Evolutionary conservation across 208 protist species (phyloP).

Genomic region (Phytomonas sp.): DNA sequence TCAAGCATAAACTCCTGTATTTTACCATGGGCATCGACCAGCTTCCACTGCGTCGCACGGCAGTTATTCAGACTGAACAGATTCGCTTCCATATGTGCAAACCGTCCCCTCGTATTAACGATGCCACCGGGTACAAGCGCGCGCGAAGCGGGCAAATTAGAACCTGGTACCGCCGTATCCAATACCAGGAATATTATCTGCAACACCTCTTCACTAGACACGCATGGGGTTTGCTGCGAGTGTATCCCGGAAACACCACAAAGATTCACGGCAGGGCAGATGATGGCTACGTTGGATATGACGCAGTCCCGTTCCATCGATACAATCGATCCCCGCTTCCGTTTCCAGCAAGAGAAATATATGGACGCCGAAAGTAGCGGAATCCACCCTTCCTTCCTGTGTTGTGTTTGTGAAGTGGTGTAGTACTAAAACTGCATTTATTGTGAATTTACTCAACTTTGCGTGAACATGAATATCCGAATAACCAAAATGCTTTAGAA

Average conservation of each 20-base stretch:
- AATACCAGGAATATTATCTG: slow-evolving; percentile 88
- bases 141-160: slow-evolving; percentile 60
- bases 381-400: not conserved
- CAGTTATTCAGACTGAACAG: slow-evolving; percentile 75
- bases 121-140: slow-evolving; percentile 82
- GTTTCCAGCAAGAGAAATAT: slow-evolving; percentile 80
- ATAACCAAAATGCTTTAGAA: not conserved
- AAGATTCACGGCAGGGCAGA: slow-evolving; percentile 81
- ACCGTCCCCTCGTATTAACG: slow-evolving; percentile 48
- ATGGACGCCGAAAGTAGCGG: slow-evolving; percentile 72
- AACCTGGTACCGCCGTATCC: slow-evolving; percentile 84
- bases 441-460: not conserved
- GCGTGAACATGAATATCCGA: not conserved
- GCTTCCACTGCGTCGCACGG: slow-evolving; percentile 77
- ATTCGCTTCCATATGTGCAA: slow-evolving; percentile 78
- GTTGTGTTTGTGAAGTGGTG: not conserved
- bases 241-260: slow-evolving; percentile 79
- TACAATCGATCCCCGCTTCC: slow-evolving; percentile 80
- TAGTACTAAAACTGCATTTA: not conserved
- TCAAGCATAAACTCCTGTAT: slow-evolving; percentile 85
- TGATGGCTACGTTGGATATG: slow-evolving; percentile 83
- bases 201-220: slow-evolving; percentile 86
- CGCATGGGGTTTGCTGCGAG: slow-evolving; percentile 74
- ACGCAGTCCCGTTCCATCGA: slow-evolving; percentile 72
- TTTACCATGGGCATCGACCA: slow-evolving; percentile 86